Evolutionary conservation across 371 early-diverging fungal genomes (phyloP).

Genomic region (Lichtheimia ornata): DNA sequence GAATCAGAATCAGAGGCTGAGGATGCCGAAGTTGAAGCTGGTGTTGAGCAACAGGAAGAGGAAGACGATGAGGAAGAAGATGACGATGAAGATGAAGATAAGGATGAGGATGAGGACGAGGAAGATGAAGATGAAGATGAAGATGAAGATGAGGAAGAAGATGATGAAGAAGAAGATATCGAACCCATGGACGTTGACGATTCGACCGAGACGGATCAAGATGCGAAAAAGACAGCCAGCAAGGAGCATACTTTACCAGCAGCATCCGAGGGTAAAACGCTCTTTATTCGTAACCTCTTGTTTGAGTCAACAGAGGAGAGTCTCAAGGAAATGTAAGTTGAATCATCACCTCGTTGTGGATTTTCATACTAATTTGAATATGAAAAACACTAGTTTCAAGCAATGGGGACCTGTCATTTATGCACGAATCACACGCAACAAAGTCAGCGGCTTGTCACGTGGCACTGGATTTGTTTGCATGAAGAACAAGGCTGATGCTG

Average conservation of each 20-base stretch:
- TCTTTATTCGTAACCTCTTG: slow-evolving; percentile 90
- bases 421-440: slow-evolving; percentile 82
- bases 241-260: slow-evolving; percentile 25
- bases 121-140: slow-evolving; percentile 45
- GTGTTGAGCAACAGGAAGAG: slow-evolving; percentile 19
- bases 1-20: slow-evolving; percentile 36
- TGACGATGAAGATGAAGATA: slow-evolving; percentile 23
- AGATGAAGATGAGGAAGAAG: slow-evolving; percentile 37
- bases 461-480: slow-evolving; percentile 96
- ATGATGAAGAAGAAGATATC: slow-evolving; percentile 35
- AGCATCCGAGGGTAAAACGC: slow-evolving; percentile 70
- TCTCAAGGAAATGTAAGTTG: slow-evolving; percentile 68
- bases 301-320: slow-evolving; percentile 89
- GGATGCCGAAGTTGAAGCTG: slow-evolving; percentile 22
- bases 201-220: slow-evolving; percentile 48
- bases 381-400: slow-evolving; percentile 41
- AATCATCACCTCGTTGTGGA: background rate
- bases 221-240: slow-evolving; percentile 9
- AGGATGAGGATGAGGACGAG: slow-evolving; percentile 30
- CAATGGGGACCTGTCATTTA: slow-evolving; percentile 83
- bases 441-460: slow-evolving; percentile 75
- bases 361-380: slow-evolving; percentile 14
- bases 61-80: slow-evolving; percentile 12
- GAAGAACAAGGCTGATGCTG: slow-evolving; percentile 69
- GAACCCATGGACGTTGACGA: slow-evolving; percentile 33